Evolutionary conservation across 495 filamentous ascomycete genomes (phyloP), one percentile per base, ranked within the genome.

Genomic region (Neurospora sp.): DNA sequence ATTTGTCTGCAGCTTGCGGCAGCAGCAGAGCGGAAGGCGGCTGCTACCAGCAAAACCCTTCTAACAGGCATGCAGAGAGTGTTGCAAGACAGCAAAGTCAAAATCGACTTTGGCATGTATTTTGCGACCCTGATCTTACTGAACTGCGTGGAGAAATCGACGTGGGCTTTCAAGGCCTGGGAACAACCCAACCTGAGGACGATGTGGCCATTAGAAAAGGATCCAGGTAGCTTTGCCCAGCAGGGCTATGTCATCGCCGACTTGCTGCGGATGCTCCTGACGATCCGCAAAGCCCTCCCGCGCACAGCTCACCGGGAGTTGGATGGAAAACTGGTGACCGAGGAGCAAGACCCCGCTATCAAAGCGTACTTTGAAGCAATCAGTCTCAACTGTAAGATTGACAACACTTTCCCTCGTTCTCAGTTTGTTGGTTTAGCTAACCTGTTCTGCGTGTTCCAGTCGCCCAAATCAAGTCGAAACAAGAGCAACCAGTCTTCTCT

Each of bases 91-190:
- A 88, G 89, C 78, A 90, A 93, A 80, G 87, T 85, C 54, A 90
- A 87, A 73, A 88, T 88, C 76, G 83, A 83, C 48, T 93, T 94
- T 73, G 89, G 90, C 77, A 93, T 91, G 62, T 94, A 92, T 80
- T 84, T 95, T 18, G 88, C 90, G 5, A 88, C 90, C 14, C 81
- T 95, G 72, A 87, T 96, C 42, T 85, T 95, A 20, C 83, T 96
- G 44, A 92, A 91, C 79, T 93, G 92, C 72, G 88, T 94, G 11
- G 93, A 96, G 81, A 91, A 93, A 78, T 91, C 91, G n/a, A 92
- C 89, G 71, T 94, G 92, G 90, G 86, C 92, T 0, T 94, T 92
- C 84, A 90, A 89, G 41, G 89, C 87, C 0, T 93, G 90, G 90
- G 89, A 92, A 59, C 87, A 90, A 74, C 86, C 89, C 31, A 80